A percentile compares a stretch with the other conserved stretches of the same genome.
phyloP scores from a whole-genome alignment of 208 protist genomes.

The Polymyxa betae region DNA sequence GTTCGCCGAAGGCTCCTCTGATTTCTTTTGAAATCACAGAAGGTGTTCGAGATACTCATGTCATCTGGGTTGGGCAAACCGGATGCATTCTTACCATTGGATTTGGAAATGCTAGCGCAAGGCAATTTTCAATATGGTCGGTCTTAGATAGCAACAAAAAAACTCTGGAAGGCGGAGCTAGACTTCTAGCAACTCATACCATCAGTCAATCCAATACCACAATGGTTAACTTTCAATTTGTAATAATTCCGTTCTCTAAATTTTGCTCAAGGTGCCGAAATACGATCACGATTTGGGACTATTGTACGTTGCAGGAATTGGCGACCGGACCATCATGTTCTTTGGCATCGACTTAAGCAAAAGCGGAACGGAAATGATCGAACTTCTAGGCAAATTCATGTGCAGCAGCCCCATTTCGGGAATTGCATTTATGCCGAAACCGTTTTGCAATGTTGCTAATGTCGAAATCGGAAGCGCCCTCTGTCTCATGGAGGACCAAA shows the following conservation, averaged over 20 bases:
- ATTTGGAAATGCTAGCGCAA: background rate
- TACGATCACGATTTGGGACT: slow-evolving; percentile 26
- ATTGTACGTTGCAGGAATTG: slow-evolving; percentile 1
- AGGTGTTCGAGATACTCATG: slow-evolving; percentile 4
- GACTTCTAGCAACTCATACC: background rate
- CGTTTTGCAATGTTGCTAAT: slow-evolving; percentile 5
- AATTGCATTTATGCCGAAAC: background rate
- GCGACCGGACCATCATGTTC: slow-evolving; percentile 11
- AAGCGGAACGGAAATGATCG: background rate
- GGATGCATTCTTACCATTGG: background rate
- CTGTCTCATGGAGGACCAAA: background rate
- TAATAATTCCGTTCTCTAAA: background rate
- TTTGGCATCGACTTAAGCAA: background rate
- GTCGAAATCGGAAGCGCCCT: slow-evolving; percentile 35
- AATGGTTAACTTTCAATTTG: background rate
- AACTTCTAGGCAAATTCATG: background rate
- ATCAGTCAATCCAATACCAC: background rate
- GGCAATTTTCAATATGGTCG: slow-evolving; percentile 8
- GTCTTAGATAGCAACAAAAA: background rate
- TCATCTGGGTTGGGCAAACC: background rate
- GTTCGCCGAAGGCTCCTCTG: background rate
- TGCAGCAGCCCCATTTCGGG: background rate
- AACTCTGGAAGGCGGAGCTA: background rate
- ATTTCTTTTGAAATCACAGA: background rate
- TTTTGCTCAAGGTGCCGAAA: background rate